phyloP scores from a whole-genome alignment of 305 asterid species.

The Withania somnifera region DNA sequence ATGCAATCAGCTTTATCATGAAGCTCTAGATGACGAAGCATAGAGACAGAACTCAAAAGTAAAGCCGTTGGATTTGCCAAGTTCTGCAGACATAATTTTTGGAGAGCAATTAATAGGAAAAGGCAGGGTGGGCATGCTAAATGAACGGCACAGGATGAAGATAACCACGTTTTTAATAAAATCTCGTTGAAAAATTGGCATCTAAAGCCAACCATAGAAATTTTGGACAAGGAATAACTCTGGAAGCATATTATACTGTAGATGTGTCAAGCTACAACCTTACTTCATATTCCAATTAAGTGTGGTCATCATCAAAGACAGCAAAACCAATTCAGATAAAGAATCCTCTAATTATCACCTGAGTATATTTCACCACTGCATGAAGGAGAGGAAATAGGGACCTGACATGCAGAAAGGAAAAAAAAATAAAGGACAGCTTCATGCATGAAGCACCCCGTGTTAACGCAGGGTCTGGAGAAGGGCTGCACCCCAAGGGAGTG shows the following conservation, averaged over 20 bases:
- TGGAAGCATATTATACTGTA: not conserved
- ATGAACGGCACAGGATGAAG: not conserved
- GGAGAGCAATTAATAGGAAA: not conserved
- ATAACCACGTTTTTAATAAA: not conserved
- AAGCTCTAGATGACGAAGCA: constrained; percentile 78
- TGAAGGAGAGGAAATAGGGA: not conserved
- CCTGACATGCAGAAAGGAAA: not conserved
- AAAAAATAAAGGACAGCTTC: not conserved
- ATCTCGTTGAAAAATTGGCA: not conserved
- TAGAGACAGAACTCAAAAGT: constrained; percentile 79
- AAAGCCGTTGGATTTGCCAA: constrained; percentile 97
- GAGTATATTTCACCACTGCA: not conserved
- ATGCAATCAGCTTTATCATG: constrained; percentile 79
- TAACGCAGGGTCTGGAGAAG: not conserved
- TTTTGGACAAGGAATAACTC: not conserved
- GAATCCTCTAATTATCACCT: not conserved
- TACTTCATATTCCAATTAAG: not conserved
- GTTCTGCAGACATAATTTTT: constrained; percentile 37
- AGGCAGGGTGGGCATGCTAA: not conserved
- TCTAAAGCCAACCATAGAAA: not conserved
- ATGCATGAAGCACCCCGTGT: not conserved
- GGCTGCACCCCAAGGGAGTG: not conserved
- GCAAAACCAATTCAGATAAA: not conserved
- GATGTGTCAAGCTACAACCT: not conserved
- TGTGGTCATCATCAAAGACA: not conserved